Base-by-base conservation (phyloP, 306 rosid species). In the Canavalia ensiformis region DNA sequence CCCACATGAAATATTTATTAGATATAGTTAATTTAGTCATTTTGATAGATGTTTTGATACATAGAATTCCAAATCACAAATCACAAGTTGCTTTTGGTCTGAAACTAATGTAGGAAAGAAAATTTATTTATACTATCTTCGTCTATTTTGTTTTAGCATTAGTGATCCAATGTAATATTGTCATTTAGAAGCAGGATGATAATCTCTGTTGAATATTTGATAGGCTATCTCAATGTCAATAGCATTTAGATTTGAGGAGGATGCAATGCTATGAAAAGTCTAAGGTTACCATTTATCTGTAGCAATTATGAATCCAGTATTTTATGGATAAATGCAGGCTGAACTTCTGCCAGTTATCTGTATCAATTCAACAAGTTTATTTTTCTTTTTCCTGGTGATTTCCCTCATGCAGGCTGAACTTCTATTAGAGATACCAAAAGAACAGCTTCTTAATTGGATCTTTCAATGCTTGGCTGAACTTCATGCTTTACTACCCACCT, bases 401-500 rank as follows among this genome's bases (percentile, higher is more conserved):
- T 72, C 10, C 64, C 25, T 77, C 69, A 76, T 84, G 92, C 92
- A 95, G 98, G 98, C 93, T 49, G 95, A 90, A 68, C 98, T 95
- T 87, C 97, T 95, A 64, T 83, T 95, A 54, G 99, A 95, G 92
- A 89, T 95, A 54, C 99, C 98, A 4, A 95, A 88, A 79, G 99
- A 91, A 68, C 99, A 95, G 81, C 96, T 95, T 70, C 88, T 93
- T 41, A 89, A 90, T 81, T 95, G 99, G 99, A 85, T 89, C 76
- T 95, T 95, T 74, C 97, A 93, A 73, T 95, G 99, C 89, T 84
- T 95, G 86, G 86, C 92, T 56, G 98, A 91, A 86, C 94, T 95
- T 71, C 93, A 95, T 88, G 92, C 99, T 85, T 95, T 94, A 59
- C 89, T 95, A 73, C 92, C 99, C 6, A 86, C 97, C 68, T 90